Percentiles rank a stretch among this genome's conserved stretches.
Conservation (phyloP, 371 early-diverging fungal species). For the Catenaria anguillulae region DNA sequence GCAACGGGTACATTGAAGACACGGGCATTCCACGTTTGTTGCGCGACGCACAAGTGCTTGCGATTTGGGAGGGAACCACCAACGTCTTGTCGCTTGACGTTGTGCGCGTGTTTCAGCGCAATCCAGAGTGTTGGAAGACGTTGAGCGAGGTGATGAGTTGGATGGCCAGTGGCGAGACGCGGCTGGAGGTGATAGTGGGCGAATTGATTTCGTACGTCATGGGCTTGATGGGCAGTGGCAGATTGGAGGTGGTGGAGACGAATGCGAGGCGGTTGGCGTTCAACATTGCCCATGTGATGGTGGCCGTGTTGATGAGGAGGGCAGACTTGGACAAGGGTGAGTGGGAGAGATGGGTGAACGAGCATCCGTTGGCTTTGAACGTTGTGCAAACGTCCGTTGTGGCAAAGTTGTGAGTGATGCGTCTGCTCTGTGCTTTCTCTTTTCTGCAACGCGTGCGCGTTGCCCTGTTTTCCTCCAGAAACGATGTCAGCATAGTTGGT, state of each 20-base stretch:
- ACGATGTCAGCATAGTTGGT: too few relatives aligned
- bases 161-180: neutral
- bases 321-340: neutral
- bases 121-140: neutral
- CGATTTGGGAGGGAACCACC: conserved; percentile 55
- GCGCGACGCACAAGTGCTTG: conserved; percentile 48
- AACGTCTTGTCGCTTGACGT: conserved; percentile 51
- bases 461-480: too few relatives aligned
- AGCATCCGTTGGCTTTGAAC: too few relatives aligned
- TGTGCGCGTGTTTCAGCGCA: conserved; percentile 28
- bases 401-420: too few relatives aligned
- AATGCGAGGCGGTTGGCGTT: neutral
- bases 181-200: neutral
- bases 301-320: neutral
- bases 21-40: conserved; percentile 38
- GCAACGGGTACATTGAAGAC: conserved; percentile 48
- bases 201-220: neutral
- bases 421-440: too few relatives aligned
- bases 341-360: neutral
- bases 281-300: neutral
- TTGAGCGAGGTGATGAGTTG: neutral
- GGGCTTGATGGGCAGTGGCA: neutral
- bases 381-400: neutral
- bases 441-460: too few relatives aligned
- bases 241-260: neutral